These are phyloP conservation scores for Suillus paluster DNA, from an alignment of 768 basidiomycete species.

Conservation along the genomic window DNA sequence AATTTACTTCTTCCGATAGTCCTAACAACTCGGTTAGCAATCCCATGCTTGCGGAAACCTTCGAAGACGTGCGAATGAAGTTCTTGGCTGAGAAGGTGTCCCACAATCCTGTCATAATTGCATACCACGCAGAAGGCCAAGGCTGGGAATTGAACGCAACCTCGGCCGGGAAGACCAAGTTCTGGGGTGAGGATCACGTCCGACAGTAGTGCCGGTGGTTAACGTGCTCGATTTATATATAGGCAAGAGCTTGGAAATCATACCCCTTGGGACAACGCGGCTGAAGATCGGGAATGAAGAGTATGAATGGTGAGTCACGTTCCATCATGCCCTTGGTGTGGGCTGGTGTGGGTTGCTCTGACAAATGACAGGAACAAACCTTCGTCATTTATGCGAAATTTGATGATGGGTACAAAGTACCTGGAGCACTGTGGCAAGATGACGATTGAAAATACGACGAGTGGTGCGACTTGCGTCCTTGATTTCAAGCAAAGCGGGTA, in stretches of 20 bases:
- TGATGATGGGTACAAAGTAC: constrained; percentile 91
- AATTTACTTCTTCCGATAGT: constrained; percentile 4
- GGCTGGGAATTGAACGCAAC: constrained; percentile 79
- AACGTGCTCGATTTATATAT: constrained; percentile 18
- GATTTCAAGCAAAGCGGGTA: constrained; percentile 89
- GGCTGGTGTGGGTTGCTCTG: constrained; percentile 2
- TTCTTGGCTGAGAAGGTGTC: constrained; percentile 89
- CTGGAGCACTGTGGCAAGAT: constrained; percentile 85
- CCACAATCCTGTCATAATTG: constrained; percentile 84
- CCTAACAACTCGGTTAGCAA: constrained; percentile 53
- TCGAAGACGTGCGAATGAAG: constrained; percentile 79
- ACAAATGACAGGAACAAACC: constrained; percentile 71
- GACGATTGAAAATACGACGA: constrained; percentile 67
- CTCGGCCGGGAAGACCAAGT: constrained; percentile 84
- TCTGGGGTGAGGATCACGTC: constrained; percentile 70
- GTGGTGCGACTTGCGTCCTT: constrained; percentile 62
- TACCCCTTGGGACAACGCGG: constrained; percentile 74
- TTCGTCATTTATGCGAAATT: constrained; percentile 85
- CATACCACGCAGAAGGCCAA: constrained; percentile 82
- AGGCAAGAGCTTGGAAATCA: constrained; percentile 92
- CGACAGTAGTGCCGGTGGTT: constrained; percentile 12
- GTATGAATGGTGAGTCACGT: constrained; percentile 66
- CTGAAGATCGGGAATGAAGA: constrained; percentile 68
- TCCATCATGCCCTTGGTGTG: constrained; percentile 6
- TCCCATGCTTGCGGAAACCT: constrained; percentile 88